Evolutionary conservation across 2,329 filamentous ascomycete species (phyloP), one percentile per base, ranked within the genome.

Genomic region (Arthrobotrys entomopaga): DNA sequence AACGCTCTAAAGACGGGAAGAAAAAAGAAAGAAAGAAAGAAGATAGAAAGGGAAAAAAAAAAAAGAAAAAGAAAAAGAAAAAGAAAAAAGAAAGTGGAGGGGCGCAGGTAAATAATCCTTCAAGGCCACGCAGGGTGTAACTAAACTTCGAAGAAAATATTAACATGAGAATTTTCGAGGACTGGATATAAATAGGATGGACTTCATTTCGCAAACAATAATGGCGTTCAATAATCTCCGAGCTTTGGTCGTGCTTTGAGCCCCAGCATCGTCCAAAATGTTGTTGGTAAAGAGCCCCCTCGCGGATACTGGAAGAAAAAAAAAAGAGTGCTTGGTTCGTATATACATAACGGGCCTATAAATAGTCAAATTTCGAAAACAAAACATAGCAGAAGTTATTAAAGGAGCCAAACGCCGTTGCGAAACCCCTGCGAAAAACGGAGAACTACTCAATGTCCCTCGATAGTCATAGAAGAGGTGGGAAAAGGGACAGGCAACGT

Each of bases 171-270:
- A 26, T 34, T 54, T 15, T 38, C 50, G 22, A 50, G 58, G 26
- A 16, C 48, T 20, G 42, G 26, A 61, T 50, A 40, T 43, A 2
- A 50, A 20, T 53, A 26, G 53, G 24, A 57, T 53, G n/a, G 38
- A 38, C 16, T 54, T 61, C 54, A 54, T 65, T 65, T 65, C 42
- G 22, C 67, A 60, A 54, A 65, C 40, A 72, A 54, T 72, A 49
- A 54, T 34, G 56, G 43, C 59, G 67, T 65, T 58, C 29, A 65
- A 72, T 65, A 72, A 71, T 64, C 66, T 64, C 66, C 66, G 59
- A 60, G 40, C 29, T 19, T 2, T 24, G 49, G 38, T 11, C 46
- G 19, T 34, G 11, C 15, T 10, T 60, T 13, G 29, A 24, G 20
- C 53, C 46, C 11, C 19, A 50, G 29, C 26, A 8, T 43, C n/a